Evolutionary conservation across 805 yeast genomes (phyloP).

Genomic region (Candida ipomoeae): DNA sequence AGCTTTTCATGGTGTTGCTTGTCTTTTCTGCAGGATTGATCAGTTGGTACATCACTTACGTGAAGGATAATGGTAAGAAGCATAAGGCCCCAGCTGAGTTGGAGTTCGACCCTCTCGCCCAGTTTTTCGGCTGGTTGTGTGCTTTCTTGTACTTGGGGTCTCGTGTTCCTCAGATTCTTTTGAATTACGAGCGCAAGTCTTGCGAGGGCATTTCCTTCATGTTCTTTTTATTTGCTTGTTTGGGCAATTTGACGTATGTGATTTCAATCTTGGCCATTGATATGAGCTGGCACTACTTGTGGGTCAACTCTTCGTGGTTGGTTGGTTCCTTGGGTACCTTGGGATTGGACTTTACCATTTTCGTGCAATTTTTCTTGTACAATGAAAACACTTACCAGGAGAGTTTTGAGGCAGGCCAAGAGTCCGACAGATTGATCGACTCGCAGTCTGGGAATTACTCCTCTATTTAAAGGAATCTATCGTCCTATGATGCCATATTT

Average conservation of each 20-base stretch:
- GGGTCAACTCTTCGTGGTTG: slow-evolving; percentile 88
- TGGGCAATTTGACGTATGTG: slow-evolving; percentile 90
- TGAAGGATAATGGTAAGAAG: slow-evolving; percentile 35
- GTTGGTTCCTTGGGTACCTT: slow-evolving; percentile 89
- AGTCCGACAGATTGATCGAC: slow-evolving; percentile 11
- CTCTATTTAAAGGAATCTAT: slow-evolving; percentile 2
- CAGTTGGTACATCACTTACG: slow-evolving; percentile 79
- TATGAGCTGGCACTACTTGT: slow-evolving; percentile 60
- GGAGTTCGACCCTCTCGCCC: slow-evolving; percentile 74
- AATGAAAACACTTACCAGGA: slow-evolving; percentile 31
- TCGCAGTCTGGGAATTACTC: slow-evolving; percentile 10
- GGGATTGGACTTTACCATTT: slow-evolving; percentile 75
- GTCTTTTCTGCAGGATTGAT: slow-evolving; percentile 76
- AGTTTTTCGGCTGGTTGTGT: slow-evolving; percentile 79
- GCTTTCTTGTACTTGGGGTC: slow-evolving; percentile 79
- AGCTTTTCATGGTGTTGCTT: slow-evolving; percentile 52
- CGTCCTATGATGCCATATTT: background rate
- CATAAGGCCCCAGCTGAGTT: slow-evolving; percentile 38
- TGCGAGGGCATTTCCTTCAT: slow-evolving; percentile 94
- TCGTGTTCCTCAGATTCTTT: slow-evolving; percentile 83
- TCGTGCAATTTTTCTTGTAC: slow-evolving; percentile 80
- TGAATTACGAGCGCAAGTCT: slow-evolving; percentile 81
- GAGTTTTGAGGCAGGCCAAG: background rate
- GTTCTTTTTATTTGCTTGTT: slow-evolving; percentile 91
- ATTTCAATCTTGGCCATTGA: slow-evolving; percentile 77